A percentile compares a stretch with the other conserved stretches of the same genome.
Evolutionary conservation across 116 monocot species (phyloP).

Genomic region (Thalassia testudinum): DNA sequence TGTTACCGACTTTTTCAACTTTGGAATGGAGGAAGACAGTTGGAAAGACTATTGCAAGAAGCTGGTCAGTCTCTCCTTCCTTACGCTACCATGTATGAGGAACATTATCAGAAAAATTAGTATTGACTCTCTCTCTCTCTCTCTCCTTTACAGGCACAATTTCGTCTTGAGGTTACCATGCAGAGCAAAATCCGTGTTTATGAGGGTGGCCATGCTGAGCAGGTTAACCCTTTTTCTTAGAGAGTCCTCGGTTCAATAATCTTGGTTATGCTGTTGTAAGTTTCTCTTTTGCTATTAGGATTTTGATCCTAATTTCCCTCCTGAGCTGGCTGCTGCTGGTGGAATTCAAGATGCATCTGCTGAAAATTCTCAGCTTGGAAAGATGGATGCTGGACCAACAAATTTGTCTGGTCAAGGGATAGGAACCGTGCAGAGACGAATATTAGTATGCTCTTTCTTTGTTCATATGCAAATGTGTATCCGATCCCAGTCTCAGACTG

Average conservation of each 20-base stretch:
- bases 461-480: background rate
- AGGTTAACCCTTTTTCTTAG: constrained; percentile 22
- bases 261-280: background rate
- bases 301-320: constrained; percentile 97
- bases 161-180: constrained; percentile 93
- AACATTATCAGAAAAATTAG: too few relatives aligned
- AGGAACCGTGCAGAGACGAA: constrained; percentile 18
- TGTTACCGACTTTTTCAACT: constrained; percentile 89
- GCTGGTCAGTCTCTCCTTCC: constrained; percentile 30
- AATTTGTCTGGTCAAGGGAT: constrained; percentile 52
- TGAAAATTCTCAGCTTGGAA: constrained; percentile 31
- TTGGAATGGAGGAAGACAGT: constrained; percentile 76
- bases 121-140: background rate
- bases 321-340: constrained; percentile 95
- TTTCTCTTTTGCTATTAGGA: constrained; percentile 24
- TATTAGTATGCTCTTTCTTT: constrained; percentile 39
- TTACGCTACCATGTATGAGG: background rate
- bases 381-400: constrained; percentile 31
- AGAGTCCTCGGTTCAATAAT: background rate
- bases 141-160: constrained; percentile 49
- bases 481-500: background rate
- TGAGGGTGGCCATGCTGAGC: constrained; percentile 87
- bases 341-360: constrained; percentile 56
- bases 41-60: constrained; percentile 91
- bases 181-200: constrained; percentile 96